Conservation (phyloP, 2,329 filamentous ascomycete species). For the Monilinia aucupariae region DNA sequence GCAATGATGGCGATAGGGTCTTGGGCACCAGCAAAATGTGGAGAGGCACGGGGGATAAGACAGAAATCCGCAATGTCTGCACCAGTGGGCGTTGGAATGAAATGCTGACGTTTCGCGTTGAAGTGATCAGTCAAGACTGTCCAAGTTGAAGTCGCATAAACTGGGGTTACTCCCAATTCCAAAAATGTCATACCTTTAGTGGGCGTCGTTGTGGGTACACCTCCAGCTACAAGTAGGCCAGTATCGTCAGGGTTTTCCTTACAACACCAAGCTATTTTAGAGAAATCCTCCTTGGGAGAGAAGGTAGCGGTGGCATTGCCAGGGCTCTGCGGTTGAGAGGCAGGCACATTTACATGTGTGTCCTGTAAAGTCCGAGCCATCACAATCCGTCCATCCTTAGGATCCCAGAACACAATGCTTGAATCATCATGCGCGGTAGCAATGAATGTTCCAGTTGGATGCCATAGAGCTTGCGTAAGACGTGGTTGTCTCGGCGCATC, state of each 20-base stretch:
- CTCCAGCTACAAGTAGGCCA: slow-evolving; percentile 79
- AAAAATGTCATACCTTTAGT: slow-evolving; percentile 80
- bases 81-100: slow-evolving; percentile 70
- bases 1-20: slow-evolving; percentile 83
- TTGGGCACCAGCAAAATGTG: slow-evolving; percentile 80
- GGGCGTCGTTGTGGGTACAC: slow-evolving; percentile 59
- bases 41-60: slow-evolving; percentile 73
- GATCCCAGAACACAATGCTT: slow-evolving; percentile 90
- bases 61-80: slow-evolving; percentile 76
- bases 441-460: slow-evolving; percentile 62
- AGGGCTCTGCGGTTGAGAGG: slow-evolving; percentile 35
- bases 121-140: slow-evolving; percentile 75
- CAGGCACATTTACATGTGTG: slow-evolving; percentile 65
- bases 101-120: slow-evolving; percentile 64
- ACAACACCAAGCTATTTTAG: slow-evolving; percentile 83
- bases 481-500: slow-evolving; percentile 63
- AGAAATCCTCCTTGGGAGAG: slow-evolving; percentile 66
- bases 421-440: slow-evolving; percentile 51
- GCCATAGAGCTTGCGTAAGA: slow-evolving; percentile 82
- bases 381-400: slow-evolving; percentile 78
- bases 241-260: slow-evolving; percentile 93
- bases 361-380: slow-evolving; percentile 77
- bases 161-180: slow-evolving; percentile 81
- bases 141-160: slow-evolving; percentile 89
- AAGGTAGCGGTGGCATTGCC: slow-evolving; percentile 45